phyloP scores from a whole-genome alignment of 257 asterid species.

The Anisodus tanguticus region DNA sequence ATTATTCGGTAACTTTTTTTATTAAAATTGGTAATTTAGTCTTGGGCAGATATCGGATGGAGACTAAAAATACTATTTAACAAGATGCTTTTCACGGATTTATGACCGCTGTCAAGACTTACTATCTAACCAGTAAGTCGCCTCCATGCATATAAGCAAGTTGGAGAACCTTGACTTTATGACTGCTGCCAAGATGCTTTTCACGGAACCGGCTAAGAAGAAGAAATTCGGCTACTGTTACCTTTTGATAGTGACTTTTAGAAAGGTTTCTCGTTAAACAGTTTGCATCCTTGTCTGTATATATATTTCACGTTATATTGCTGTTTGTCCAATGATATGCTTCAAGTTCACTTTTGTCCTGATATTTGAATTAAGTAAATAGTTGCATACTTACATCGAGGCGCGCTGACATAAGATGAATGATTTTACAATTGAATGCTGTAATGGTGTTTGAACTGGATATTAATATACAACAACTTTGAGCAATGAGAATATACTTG shows the following conservation, averaged over 20 bases:
- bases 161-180: slow-evolving; percentile 65
- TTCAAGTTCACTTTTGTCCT: not conserved
- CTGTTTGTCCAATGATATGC: not conserved
- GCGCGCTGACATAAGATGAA: not conserved
- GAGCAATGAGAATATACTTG: too few species aligned
- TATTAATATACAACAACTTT: too few species aligned
- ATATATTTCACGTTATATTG: not conserved
- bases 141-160: slow-evolving; percentile 66
- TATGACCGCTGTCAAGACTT: too few species aligned
- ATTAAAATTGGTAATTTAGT: too few species aligned
- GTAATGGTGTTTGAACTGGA: not conserved
- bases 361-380: not conserved
- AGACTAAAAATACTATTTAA: too few species aligned
- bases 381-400: not conserved
- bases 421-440: not conserved
- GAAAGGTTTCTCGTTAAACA: slow-evolving; percentile 20
- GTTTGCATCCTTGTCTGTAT: not conserved
- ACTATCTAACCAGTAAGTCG: slow-evolving; percentile 29
- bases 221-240: slow-evolving; percentile 71
- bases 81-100: too few species aligned
- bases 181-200: slow-evolving; percentile 72
- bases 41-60: too few species aligned
- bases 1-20: too few species aligned
- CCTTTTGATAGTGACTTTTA: too few species aligned
- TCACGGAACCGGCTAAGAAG: slow-evolving; percentile 58